Evolutionary conservation across 768 basidiomycete species (phyloP).

Genomic region (Tricholoma matsutake): DNA sequence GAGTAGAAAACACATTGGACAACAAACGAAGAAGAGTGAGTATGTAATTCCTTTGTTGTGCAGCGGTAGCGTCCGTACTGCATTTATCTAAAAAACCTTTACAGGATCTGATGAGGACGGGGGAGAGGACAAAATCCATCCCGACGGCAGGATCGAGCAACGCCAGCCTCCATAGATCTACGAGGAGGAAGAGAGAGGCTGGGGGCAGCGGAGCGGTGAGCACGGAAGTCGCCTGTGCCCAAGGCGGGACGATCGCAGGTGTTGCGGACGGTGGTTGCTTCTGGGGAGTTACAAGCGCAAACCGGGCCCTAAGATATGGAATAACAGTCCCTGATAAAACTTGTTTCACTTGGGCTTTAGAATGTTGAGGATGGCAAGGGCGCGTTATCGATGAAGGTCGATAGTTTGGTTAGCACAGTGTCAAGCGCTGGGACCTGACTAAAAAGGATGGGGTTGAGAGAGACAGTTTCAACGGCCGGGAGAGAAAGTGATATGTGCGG

Average conservation of each 20-base stretch:
- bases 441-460: conserved; percentile 75
- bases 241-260: conserved; percentile 40
- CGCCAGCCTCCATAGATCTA: conserved; percentile 81
- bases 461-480: conserved; percentile 57
- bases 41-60: conserved; percentile 50
- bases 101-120: conserved; percentile 40
- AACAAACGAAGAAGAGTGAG: conserved; percentile 68
- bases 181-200: conserved; percentile 70
- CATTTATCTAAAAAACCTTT: conserved; percentile 42
- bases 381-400: conserved; percentile 54
- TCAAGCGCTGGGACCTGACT: conserved; percentile 68
- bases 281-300: conserved; percentile 27
- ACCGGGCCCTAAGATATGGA: conserved; percentile 65
- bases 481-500: conserved; percentile 62
- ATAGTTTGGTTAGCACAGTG: conserved; percentile 58
- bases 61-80: conserved; percentile 5
- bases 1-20: conserved; percentile 61
- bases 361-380: conserved; percentile 23
- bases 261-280: conserved; percentile 27
- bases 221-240: conserved; percentile 44
- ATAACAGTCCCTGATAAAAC: conserved; percentile 46
- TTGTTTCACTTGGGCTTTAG: conserved; percentile 44
- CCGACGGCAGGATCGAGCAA: conserved; percentile 61
- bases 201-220: conserved; percentile 46
- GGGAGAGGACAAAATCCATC: conserved; percentile 33